phyloP scores from a whole-genome alignment of 257 asterid genomes.

The Rauvolfia tetraphylla region DNA sequence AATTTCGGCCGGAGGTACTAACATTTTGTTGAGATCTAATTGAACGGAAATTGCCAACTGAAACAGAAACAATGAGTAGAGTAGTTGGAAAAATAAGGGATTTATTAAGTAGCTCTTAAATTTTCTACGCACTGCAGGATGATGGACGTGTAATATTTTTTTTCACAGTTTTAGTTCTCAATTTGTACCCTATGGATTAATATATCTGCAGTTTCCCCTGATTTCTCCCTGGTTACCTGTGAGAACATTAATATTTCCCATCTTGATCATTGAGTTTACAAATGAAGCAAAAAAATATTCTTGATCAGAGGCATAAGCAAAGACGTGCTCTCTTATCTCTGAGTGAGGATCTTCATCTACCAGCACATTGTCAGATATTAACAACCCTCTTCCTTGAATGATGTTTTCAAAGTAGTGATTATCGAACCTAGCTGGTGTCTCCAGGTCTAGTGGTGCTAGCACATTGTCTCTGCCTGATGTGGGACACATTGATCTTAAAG shows the following conservation, averaged over 20 bases:
- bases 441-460: constrained; percentile 32
- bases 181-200: constrained; percentile 22
- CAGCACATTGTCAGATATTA: constrained; percentile 52
- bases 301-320: constrained; percentile 33
- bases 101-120: too few species aligned
- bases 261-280: constrained; percentile 50
- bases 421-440: constrained; percentile 42
- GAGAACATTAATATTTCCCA: constrained; percentile 45
- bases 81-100: too few species aligned
- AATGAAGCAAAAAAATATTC: constrained; percentile 42
- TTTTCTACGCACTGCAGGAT: background rate
- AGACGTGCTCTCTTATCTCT: constrained; percentile 29
- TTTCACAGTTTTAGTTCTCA: background rate
- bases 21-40: background rate
- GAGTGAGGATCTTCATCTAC: constrained; percentile 28
- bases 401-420: constrained; percentile 47
- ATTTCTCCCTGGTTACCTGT: constrained; percentile 49
- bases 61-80: background rate
- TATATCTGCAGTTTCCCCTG: constrained; percentile 45
- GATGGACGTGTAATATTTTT: background rate
- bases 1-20: too few species aligned
- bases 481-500: constrained; percentile 38
- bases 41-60: background rate
- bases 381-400: constrained; percentile 38
- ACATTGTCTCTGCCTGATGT: constrained; percentile 42